Base-by-base conservation (phyloP, 331 rosid genomes). In the Cucumis variabilis region DNA sequence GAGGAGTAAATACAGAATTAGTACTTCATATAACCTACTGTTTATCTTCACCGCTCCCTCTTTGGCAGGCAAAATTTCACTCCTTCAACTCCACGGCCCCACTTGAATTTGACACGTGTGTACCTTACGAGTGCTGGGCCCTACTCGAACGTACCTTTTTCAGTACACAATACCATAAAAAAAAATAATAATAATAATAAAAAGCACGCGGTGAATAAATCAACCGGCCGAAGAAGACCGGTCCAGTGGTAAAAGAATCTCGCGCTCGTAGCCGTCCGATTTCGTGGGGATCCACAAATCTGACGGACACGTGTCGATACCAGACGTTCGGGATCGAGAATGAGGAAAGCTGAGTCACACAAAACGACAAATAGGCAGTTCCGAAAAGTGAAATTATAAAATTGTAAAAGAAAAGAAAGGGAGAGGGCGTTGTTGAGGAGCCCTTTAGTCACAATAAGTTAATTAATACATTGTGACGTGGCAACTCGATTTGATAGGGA, bases 301-400 rank as follows among this genome's bases (percentile, higher is more conserved):
- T 82, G 85, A 23, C 60, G 10, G 41, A 88, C 93, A 91, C 95
- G 92, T 89, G 91, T 60, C 69, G 27, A 25, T 1, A 60, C 27
- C 79, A 9, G 30, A 68, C 82, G 70, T 87, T 80, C 25, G 82
- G 44, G 84, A 78, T 68, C 81, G 14, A 51, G 71, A 46, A 55
- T 55, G 60, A 84, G 86, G 89, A 91, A 93, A 87, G 88, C 76
- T 41, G 90, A 78, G 90, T 89, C 90, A 83, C 83, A 24, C 33
- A 89, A 90, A 90, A 91, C 92, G 91, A 91, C 91, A 88, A 88
- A 80, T 37, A 6, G 15, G 72, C 79, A 70, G 48, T 48, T 37
- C 85, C 80, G 82, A 50, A 87, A 81, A 87, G 87, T 62, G 50
- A 19, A 62, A 63, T 77, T 48, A 30, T 9, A 65, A 44, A 17